Evolutionary conservation across 306 rosid species (phyloP), one percentile per base, ranked within the genome.

Genomic region (Cucurbita ficifolia): DNA sequence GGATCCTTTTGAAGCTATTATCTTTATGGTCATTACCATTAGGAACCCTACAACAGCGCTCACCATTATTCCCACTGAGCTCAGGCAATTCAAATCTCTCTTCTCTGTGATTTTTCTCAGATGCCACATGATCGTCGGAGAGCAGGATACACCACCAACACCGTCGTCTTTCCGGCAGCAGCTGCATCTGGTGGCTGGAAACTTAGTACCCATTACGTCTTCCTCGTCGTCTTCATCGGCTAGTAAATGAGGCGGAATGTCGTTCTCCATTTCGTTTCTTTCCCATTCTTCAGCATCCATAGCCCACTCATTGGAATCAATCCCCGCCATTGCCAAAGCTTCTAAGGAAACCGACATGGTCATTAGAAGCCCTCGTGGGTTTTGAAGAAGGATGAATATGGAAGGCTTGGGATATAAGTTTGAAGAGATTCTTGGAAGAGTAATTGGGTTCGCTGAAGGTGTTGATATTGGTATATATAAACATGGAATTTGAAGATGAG

Each of bases 261-360:
- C 17, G 17, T 10, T 63, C 35, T 63, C 45, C 11, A 7, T 35
- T 29, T 58, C 68, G 5, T 42, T 39, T 40, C 35, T 18, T 63
- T 10, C 70, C 70, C 70, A 39, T 63, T 63, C 70, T n/a, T n/a
- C 35, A 40, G 70, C 70, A 12, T 63, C 35, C 70, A 39, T 18
- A 40, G n/a, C 51, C 70, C 50, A 40, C 50, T 63, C 70, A 18
- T 63, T 39, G 50, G 33, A 40, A 39, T 40, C 50, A n/a, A 63
- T 18, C 70, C 70, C 70, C 8, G 70, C 50, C 70, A 63, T 63
- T 40, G 70, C 70, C 51, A 63, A 63, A 63, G 70, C 70, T 40
- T 63, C 70, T 5, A 63, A 40, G 18, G 70, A 63, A 67, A 67
- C 72, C 35, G 72, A 67, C 72, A 45, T 67, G 18, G 50, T 29